These are phyloP conservation scores for Aspergillus taichungensis DNA, from an alignment of 495 filamentous ascomycete genomes.

Conservation along the genomic window DNA sequence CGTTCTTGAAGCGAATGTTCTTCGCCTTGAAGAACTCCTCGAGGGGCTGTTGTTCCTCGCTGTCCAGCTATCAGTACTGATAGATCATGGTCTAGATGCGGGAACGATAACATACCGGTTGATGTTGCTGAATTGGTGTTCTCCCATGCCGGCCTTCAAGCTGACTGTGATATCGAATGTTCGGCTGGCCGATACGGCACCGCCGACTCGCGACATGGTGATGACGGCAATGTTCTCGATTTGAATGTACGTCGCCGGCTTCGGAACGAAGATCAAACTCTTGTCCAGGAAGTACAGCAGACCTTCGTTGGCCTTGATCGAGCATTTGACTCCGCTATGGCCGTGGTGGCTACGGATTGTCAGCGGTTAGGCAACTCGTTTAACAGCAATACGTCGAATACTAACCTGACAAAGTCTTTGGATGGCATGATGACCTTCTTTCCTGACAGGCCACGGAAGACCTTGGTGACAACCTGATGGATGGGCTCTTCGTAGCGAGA, in stretches of 20 bases:
- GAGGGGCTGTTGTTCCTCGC: conserved; percentile 89
- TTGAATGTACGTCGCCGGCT: conserved; percentile 92
- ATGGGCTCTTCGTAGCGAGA: conserved; percentile 86
- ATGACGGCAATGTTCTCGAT: conserved; percentile 84
- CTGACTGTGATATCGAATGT: conserved; percentile 95
- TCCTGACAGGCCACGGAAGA: conserved; percentile 87
- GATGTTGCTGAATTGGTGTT: conserved; percentile 97
- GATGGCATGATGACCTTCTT: conserved; percentile 93
- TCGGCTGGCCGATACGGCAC: conserved; percentile 83
- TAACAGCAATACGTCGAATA: not conserved
- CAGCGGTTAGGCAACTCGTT: not conserved
- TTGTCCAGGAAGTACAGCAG: conserved; percentile 96
- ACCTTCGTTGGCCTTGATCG: conserved; percentile 97
- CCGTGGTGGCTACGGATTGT: conserved; percentile 61
- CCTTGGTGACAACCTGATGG: conserved; percentile 81
- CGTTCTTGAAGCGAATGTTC: conserved; percentile 91
- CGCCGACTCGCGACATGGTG: conserved; percentile 91
- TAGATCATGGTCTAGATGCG: conserved; percentile 1
- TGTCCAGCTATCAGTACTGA: conserved; percentile 17
- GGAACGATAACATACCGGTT: conserved; percentile 54
- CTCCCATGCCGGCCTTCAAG: conserved; percentile 66
- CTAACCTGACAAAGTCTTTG: conserved; percentile 74
- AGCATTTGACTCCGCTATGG: conserved; percentile 95
- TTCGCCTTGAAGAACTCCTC: conserved; percentile 95
- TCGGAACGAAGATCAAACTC: conserved; percentile 98